phyloP scores from a whole-genome alignment of 2,329 filamentous ascomycete species.

The Pseudogymnoascus sp. region DNA sequence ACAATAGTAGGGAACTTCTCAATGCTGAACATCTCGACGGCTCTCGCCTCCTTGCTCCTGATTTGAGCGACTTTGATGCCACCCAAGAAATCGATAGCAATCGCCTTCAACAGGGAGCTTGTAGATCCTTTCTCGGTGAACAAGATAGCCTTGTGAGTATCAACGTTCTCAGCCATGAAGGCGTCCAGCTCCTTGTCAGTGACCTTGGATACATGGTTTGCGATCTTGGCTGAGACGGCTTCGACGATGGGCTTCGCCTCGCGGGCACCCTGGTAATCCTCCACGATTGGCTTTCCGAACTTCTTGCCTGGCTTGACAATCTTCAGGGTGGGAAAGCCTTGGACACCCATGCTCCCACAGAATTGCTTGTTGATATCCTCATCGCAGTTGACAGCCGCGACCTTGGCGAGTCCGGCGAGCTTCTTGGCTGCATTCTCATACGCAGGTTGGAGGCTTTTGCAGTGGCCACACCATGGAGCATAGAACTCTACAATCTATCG shows the following conservation, averaged over 20 bases:
- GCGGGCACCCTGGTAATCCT: constrained; percentile 82
- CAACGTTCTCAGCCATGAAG: constrained; percentile 61
- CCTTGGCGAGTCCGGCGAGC: constrained; percentile 85
- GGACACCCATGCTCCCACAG: constrained; percentile 75
- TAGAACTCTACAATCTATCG: constrained; percentile 71
- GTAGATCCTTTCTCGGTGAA: constrained; percentile 92
- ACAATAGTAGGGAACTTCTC: constrained; percentile 71
- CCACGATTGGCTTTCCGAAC: constrained; percentile 66
- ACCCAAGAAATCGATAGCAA: constrained; percentile 86
- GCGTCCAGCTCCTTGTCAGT: constrained; percentile 68
- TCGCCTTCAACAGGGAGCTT: constrained; percentile 68
- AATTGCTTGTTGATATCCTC: constrained; percentile 85
- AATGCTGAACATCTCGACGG: constrained; percentile 67
- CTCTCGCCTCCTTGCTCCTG: constrained; percentile 62
- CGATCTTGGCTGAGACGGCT: constrained; percentile 76
- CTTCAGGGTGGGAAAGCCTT: constrained; percentile 95
- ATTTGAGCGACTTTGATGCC: constrained; percentile 74
- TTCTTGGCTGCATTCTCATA: constrained; percentile 91
- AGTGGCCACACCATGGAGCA: constrained; percentile 96
- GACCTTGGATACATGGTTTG: constrained; percentile 78
- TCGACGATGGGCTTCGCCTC: constrained; percentile 83
- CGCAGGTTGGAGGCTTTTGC: constrained; percentile 87
- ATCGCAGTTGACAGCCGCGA: constrained; percentile 91
- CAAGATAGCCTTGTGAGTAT: constrained; percentile 73
- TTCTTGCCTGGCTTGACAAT: constrained; percentile 82